Conservation (phyloP, 805 yeast genomes). For the Jamesozyma piceae region DNA sequence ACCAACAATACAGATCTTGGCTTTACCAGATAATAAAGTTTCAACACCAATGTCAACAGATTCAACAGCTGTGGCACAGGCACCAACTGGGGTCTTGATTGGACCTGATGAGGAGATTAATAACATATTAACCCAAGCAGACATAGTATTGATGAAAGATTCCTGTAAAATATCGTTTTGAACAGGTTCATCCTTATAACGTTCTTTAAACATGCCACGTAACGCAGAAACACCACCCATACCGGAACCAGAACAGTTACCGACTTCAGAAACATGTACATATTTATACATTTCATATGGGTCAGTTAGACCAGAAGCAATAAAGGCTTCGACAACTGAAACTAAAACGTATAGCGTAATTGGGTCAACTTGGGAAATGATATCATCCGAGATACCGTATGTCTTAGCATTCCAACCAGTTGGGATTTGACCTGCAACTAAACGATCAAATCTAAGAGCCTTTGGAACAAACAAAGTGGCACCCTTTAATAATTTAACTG, state of each 20-base stretch:
- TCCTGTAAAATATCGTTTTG: constrained; percentile 97
- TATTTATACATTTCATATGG: constrained; percentile 98
- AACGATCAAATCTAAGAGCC: constrained; percentile 54
- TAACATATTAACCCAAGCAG: constrained; percentile 99
- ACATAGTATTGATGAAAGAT: constrained; percentile 97
- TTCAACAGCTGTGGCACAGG: constrained; percentile 98
- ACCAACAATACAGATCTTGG: constrained; percentile 94
- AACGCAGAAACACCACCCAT: constrained; percentile 99
- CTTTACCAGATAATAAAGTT: constrained; percentile 86
- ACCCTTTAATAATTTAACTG: constrained; percentile 86
- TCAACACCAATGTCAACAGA: constrained; percentile 95
- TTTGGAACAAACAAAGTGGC: constrained; percentile 87
- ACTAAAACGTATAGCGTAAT: constrained; percentile 88
- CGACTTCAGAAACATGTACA: constrained; percentile 96
- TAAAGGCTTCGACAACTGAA: constrained; percentile 88
- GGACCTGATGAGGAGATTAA: constrained; percentile 96
- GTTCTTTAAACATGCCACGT: constrained; percentile 95
- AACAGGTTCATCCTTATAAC: constrained; percentile 86
- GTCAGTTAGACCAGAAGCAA: constrained; percentile 91
- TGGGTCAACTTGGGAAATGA: constrained; percentile 90
- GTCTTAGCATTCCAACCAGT: constrained; percentile 95
- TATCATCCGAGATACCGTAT: constrained; percentile 92
- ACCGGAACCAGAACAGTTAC: constrained; percentile 99
- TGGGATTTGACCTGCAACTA: constrained; percentile 79
- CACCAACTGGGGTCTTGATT: constrained; percentile 98